Base-by-base conservation (phyloP, 768 basidiomycete species). In the Suillus occidentalis region DNA sequence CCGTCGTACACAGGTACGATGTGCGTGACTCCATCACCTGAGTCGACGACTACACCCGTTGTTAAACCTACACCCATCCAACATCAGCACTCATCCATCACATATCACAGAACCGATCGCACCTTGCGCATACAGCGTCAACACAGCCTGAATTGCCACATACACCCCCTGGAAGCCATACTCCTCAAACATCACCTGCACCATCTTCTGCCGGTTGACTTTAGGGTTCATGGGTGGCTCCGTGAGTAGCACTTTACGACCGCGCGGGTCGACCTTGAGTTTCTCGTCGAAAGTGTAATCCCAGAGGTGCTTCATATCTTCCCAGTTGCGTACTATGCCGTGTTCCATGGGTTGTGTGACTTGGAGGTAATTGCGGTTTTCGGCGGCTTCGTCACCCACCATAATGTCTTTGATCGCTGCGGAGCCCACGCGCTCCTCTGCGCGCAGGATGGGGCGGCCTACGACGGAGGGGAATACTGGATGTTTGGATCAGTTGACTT, bases 221-320 rank as follows among this genome's bases (percentile, higher is more conserved):
- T 89, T 94, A 4, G 97, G 97, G 78, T 99, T 99, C 97, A 99
- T 99, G 36, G 97, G 97, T 18, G 97, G 97, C 77, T 99, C 97
- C 0, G 97, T 99, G 71, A 99, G 84, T 66, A 99, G 78, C 45
- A 99, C 85, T 80, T 98, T 99, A 66, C 87, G 83, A 0, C 94
- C 97, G 31, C 82, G 81, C 50, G 96, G 89, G 72, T 98, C 90
- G 67, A 98, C 83, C 73, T 88, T 85, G 69, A 99, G 86, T 80
- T 99, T 99, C 82, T 97, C 95, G 70, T 93, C 82, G 75, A 99
- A 99, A 1, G 97, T 99, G 78, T 98, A 99, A 77, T 99, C 89
- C 97, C 97, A 99, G 20, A 99, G 84, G 72, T 94, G 87, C 74
- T 90, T 90, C 97, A 99, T 99, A 78, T 99, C 97, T 75, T 95